Percentiles rank a stretch among this genome's conserved stretches.
phyloP scores from a whole-genome alignment of 2,329 filamentous ascomycete species.

The Penicillium thymicola region DNA sequence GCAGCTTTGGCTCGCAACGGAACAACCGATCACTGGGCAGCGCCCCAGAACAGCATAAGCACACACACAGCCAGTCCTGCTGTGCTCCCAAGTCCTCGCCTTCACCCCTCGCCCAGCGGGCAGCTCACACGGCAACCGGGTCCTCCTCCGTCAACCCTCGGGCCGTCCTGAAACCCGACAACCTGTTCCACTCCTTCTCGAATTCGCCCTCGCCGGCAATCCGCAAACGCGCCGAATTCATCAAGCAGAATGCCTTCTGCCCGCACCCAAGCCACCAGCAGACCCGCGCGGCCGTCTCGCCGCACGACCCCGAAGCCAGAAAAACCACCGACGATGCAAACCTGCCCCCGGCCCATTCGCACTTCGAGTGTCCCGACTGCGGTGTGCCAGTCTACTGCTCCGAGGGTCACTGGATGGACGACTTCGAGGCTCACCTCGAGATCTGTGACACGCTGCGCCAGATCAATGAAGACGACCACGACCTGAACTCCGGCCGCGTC shows the following conservation, averaged over 20 bases:
- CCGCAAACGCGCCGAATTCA: slow-evolving; percentile 80
- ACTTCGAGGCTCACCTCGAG: slow-evolving; percentile 89
- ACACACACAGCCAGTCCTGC: slow-evolving; percentile 4
- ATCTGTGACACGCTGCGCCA: slow-evolving; percentile 88
- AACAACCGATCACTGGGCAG: slow-evolving; percentile 21
- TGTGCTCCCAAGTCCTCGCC: slow-evolving; percentile 11
- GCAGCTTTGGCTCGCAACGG: slow-evolving; percentile 29
- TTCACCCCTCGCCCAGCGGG: slow-evolving; percentile 25
- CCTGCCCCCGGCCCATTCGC: slow-evolving; percentile 73
- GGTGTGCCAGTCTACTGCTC: slow-evolving; percentile 91
- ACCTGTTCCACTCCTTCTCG: slow-evolving; percentile 91
- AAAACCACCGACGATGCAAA: slow-evolving; percentile 47
- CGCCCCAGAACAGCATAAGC: slow-evolving; percentile 19
- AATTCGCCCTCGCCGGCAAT: slow-evolving; percentile 86
- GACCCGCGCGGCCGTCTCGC: slow-evolving; percentile 65
- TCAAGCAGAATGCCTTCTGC: slow-evolving; percentile 89
- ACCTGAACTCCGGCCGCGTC: slow-evolving; percentile 81
- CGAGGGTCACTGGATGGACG: slow-evolving; percentile 91
- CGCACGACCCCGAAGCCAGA: slow-evolving; percentile 61
- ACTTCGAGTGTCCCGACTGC: slow-evolving; percentile 95
- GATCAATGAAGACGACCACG: slow-evolving; percentile 98
- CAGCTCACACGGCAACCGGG: slow-evolving; percentile 25
- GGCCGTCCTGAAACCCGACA: slow-evolving; percentile 62
- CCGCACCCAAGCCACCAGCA: slow-evolving; percentile 83
- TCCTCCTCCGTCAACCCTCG: slow-evolving; percentile 25